Percentiles rank a stretch among this genome's conserved stretches.
phyloP scores from a whole-genome alignment of 2,329 filamentous ascomycete species.

The Cercospora canescens region DNA sequence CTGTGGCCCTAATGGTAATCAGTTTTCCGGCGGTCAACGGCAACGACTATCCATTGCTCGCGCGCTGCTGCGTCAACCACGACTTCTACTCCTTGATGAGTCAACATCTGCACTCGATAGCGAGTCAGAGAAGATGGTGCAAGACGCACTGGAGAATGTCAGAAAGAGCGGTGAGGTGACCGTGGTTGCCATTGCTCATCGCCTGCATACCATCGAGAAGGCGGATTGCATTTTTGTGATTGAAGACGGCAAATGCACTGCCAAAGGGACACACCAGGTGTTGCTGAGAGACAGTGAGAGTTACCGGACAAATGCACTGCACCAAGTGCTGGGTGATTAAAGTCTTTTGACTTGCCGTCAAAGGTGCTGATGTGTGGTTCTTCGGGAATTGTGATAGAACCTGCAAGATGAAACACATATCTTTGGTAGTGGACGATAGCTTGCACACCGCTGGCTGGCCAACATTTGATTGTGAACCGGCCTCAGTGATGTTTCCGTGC shows the following conservation, averaged over 20 bases:
- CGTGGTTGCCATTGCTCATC: conserved; percentile 48
- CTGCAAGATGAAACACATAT: neutral
- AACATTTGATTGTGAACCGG: neutral
- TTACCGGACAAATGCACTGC: conserved; percentile 27
- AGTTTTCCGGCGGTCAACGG: conserved; percentile 45
- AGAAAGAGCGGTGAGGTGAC: conserved; percentile 33
- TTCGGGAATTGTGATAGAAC: neutral
- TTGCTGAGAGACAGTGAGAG: conserved; percentile 19
- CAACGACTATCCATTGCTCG: conserved; percentile 46
- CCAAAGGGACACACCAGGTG: conserved; percentile 52
- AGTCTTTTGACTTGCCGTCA: neutral
- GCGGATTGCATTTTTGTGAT: conserved; percentile 49
- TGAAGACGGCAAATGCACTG: conserved; percentile 50
- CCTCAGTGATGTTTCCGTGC: neutral
- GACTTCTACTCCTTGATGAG: conserved; percentile 45
- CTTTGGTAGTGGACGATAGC: neutral
- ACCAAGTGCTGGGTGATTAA: conserved; percentile 34
- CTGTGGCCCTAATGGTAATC: conserved; percentile 43
- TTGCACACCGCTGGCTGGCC: neutral
- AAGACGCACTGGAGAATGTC: conserved; percentile 41
- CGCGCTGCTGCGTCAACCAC: conserved; percentile 45
- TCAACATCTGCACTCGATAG: conserved; percentile 46
- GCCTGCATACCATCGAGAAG: conserved; percentile 42
- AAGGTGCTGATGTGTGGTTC: neutral
- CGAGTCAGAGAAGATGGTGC: conserved; percentile 43